Conservation (phyloP, 2,329 filamentous ascomycete species). For the Fusarium sp. region DNA sequence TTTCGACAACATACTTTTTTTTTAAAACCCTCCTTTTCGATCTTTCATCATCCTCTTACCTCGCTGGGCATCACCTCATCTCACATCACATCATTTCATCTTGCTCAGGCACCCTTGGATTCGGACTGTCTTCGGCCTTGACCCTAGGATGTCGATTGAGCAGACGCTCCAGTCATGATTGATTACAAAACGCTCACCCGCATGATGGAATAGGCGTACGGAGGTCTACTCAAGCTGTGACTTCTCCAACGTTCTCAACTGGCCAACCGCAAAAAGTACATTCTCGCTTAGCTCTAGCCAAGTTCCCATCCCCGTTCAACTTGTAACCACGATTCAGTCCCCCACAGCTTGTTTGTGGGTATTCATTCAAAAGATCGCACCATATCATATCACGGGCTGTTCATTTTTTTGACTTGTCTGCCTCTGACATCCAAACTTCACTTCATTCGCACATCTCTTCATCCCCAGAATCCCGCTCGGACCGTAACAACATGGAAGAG, state of each 20-base stretch:
- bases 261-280: conserved; percentile 21
- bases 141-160: not conserved
- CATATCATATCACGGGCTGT: conserved; percentile 18
- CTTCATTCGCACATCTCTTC: conserved; percentile 1
- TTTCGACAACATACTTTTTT: not conserved
- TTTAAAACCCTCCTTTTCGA: not conserved
- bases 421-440: not conserved
- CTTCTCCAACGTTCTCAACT: not conserved
- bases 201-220: conserved; percentile 29
- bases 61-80: not conserved
- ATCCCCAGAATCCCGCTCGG: conserved; percentile 7
- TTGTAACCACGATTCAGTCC: conserved; percentile 23
- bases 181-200: conserved; percentile 34
- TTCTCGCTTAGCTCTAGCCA: conserved; percentile 25
- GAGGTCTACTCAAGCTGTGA: not conserved
- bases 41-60: not conserved
- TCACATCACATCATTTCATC: conserved; percentile 9
- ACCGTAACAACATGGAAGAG: conserved; percentile 34
- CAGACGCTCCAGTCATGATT: conserved; percentile 25
- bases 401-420: not conserved
- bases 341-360: conserved; percentile 26
- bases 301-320: conserved; percentile 19
- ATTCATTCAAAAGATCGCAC: conserved; percentile 14
- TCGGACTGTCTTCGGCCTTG: conserved; percentile 8
- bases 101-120: not conserved